Evolutionary conservation across 23 red algal genomes (phyloP).

Genomic region (Gracilaria caudata): DNA sequence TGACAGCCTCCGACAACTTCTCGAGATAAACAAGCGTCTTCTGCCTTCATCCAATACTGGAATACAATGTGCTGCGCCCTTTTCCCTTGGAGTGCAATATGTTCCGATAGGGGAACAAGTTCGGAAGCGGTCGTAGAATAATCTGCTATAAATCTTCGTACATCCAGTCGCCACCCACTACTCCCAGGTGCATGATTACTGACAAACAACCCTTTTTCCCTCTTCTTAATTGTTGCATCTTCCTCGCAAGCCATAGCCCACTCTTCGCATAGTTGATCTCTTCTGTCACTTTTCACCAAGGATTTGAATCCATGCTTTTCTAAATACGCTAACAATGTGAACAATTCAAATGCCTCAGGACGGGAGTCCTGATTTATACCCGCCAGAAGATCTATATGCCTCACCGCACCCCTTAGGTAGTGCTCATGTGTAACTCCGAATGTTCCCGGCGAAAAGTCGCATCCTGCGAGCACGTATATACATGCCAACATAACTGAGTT

Average conservation of each 20-base stretch:
- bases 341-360: neutral
- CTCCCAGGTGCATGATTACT: neutral
- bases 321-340: slow-evolving; percentile 13
- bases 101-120: neutral
- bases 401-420: neutral
- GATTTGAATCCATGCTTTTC: neutral
- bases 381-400: neutral
- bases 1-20: neutral
- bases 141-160: neutral
- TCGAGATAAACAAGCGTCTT: neutral
- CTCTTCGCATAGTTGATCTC: neutral
- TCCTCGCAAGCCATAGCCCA: neutral
- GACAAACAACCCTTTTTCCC: neutral
- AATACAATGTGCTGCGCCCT: neutral
- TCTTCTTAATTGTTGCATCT: neutral
- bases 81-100: slow-evolving; percentile 1
- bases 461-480: slow-evolving; percentile 13
- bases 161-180: slow-evolving; percentile 4
- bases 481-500: neutral
- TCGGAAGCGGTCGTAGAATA: neutral
- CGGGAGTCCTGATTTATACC: neutral
- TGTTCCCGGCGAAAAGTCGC: slow-evolving; percentile 20
- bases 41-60: neutral
- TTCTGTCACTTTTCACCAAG: neutral
- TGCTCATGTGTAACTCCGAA: slow-evolving; percentile 3